A percentile compares a stretch with the other conserved stretches of the same genome.
phyloP scores from a whole-genome alignment of 805 yeast genomes.

The Candida quercuum region DNA sequence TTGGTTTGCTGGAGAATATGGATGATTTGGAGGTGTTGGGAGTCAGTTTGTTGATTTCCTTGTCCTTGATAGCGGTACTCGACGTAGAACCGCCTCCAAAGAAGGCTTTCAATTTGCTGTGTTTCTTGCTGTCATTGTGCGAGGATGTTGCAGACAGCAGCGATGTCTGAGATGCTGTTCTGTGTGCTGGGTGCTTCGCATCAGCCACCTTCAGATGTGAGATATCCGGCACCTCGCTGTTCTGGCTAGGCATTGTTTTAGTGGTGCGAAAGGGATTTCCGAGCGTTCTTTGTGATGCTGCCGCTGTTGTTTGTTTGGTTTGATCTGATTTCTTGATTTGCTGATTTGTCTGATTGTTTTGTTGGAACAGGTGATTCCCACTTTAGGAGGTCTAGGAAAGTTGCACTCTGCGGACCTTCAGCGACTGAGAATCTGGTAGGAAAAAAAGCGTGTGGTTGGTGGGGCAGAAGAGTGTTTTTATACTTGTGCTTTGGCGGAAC shows the following conservation, averaged over 20 bases:
- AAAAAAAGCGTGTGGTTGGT: too few relatives aligned
- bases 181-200: neutral
- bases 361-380: too few relatives aligned
- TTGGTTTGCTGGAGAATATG: slow-evolving; percentile 16
- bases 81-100: slow-evolving; percentile 1
- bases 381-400: too few relatives aligned
- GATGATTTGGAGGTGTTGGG: slow-evolving; percentile 24
- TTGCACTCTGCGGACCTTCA: too few relatives aligned
- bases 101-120: slow-evolving; percentile 2
- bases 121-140: slow-evolving; percentile 9
- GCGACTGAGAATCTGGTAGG: too few relatives aligned
- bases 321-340: too few relatives aligned
- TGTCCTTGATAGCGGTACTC: slow-evolving; percentile 8
- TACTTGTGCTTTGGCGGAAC: too few relatives aligned
- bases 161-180: slow-evolving; percentile 7
- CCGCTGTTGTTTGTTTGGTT: neutral
- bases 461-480: too few relatives aligned
- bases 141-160: slow-evolving; percentile 3
- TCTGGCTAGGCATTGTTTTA: neutral
- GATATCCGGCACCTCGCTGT: slow-evolving; percentile 1
- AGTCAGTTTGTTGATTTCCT: slow-evolving; percentile 13
- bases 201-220: slow-evolving; percentile 1
- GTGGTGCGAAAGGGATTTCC: neutral
- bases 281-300: neutral
- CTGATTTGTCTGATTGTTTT: too few relatives aligned